phyloP scores from a whole-genome alignment of 2,329 filamentous ascomycete genomes.

The Pseudogymnoascus sp. region DNA sequence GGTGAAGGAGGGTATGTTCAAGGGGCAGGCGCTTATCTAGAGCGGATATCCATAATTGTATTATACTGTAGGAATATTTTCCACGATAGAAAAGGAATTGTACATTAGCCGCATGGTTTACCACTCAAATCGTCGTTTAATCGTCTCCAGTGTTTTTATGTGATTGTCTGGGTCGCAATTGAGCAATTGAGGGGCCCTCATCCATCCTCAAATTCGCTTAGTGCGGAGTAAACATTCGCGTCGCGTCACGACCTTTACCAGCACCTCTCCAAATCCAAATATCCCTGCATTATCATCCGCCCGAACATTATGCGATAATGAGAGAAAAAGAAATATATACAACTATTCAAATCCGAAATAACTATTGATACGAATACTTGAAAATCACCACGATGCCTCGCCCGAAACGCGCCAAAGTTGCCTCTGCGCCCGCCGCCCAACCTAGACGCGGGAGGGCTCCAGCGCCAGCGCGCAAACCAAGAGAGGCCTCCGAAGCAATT shows the following conservation, averaged over 20 bases:
- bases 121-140: background rate
- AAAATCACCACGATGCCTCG: constrained; percentile 23
- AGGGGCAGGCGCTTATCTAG: constrained; percentile 67
- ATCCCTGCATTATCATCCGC: background rate
- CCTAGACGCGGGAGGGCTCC: constrained; percentile 10
- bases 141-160: background rate
- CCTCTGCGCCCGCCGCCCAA: constrained; percentile 20
- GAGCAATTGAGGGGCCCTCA: background rate
- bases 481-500: background rate
- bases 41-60: constrained; percentile 3
- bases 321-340: constrained; percentile 4
- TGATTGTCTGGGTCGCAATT: background rate
- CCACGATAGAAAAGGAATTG: constrained; percentile 2
- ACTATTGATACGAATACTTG: constrained; percentile 4
- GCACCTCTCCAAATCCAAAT: background rate
- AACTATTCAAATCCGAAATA: background rate
- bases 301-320: background rate
- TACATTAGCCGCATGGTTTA: background rate
- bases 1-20: constrained; percentile 83
- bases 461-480: constrained; percentile 8
- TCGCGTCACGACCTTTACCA: constrained; percentile 8
- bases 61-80: constrained; percentile 3
- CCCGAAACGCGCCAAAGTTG: constrained; percentile 28
- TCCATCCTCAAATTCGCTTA: constrained; percentile 2
- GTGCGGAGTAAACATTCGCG: constrained; percentile 10